Evolutionary conservation across 1,139 yeast genomes (phyloP), one percentile per base, ranked within the genome.

Genomic region (Candida tetrigidarum): DNA sequence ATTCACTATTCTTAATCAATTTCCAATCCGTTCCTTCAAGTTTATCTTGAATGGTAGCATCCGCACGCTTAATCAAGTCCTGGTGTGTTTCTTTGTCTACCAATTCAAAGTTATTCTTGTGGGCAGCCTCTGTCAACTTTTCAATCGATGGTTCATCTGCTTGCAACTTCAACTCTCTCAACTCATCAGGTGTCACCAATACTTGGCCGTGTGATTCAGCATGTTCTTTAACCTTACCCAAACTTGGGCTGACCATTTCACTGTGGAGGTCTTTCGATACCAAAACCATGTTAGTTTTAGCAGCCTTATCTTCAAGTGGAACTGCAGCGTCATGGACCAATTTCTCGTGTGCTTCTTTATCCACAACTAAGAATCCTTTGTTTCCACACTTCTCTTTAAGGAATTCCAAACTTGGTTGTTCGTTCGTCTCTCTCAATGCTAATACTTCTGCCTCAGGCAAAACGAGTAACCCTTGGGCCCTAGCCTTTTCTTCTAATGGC

Each of bases 21-120:
- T 58, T 62, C 51, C 55, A 55, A 18, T 59, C 58, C 0, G 60
- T 52, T n/a, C 59, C 64, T 39, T 55, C 53, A 7, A 66, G 51
- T 44, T 53, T 63, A 3, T 57, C 62, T 40, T 68, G 68, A 20
- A 63, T 45, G 1, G 66, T 45, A 22, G 55, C 56, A 23, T 51
- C 44, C 6, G 60, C 52, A 5, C 25, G 42, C 1, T 18, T 27
- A 18, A 50, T 49, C 48, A 71, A 50, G 1, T 55, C 56, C 9
- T 55, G 50, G 42, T 54, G 62, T 4, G 66, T 63, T 0, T 53
- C 50, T 7, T 50, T 45, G 1, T 63, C 41, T 1, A 72, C 15
- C 29, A 38, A 29, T 5, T 7, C 27, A 16, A 22, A 22, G 9
- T 38, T 10, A 12, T 34, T 33, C 14, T 50, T 23, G 12, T 15